Percentiles rank a stretch among this genome's conserved stretches.
phyloP scores from a whole-genome alignment of 345 rosid genomes.

The Linum lewisii region DNA sequence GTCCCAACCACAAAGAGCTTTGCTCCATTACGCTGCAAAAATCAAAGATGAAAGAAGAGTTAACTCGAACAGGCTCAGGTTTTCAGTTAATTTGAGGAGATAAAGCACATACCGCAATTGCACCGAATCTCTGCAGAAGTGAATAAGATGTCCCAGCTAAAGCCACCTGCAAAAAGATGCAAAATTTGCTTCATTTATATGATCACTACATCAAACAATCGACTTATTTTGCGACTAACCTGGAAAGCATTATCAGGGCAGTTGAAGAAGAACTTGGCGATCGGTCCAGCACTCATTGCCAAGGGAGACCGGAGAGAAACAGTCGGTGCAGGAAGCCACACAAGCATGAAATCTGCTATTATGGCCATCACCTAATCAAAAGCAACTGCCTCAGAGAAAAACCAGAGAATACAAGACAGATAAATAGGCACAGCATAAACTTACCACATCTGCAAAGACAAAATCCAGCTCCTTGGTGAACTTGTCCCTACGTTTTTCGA shows the following conservation, averaged over 20 bases:
- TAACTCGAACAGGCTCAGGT: neutral
- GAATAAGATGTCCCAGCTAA: constrained; percentile 81
- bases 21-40: constrained; percentile 78
- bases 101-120: constrained; percentile 55
- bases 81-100: neutral
- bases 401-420: neutral
- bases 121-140: constrained; percentile 71
- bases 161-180: constrained; percentile 50
- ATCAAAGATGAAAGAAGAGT: constrained; percentile 6
- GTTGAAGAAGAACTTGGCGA: constrained; percentile 74
- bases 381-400: neutral
- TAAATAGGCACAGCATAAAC: constrained; percentile 1
- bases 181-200: neutral
- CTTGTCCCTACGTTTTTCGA: constrained; percentile 78
- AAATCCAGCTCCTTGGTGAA: constrained; percentile 92
- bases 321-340: constrained; percentile 94
- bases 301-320: constrained; percentile 76
- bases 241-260: constrained; percentile 98
- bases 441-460: constrained; percentile 95
- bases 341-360: constrained; percentile 98
- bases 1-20: constrained; percentile 94
- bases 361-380: constrained; percentile 75
- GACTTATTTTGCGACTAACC: constrained; percentile 26
- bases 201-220: neutral
- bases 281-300: constrained; percentile 49